Percentiles rank a stretch among this genome's conserved stretches.
These are phyloP conservation scores for Paraglomus occultum DNA, from an alignment of 192 early-diverging fungal genomes.

Conservation along the genomic window DNA sequence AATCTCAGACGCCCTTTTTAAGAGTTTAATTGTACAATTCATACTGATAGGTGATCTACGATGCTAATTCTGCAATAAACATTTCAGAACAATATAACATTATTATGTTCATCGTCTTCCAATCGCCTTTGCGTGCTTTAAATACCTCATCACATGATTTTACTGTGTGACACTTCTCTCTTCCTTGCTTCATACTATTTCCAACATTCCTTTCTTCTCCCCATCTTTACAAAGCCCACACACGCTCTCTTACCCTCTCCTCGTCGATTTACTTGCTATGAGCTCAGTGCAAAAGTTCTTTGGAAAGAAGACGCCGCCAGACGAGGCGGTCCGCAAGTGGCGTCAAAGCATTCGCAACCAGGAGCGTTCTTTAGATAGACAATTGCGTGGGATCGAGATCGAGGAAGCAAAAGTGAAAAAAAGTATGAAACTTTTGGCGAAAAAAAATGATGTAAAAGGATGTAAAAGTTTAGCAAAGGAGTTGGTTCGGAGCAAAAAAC, in stretches of 20 bases:
- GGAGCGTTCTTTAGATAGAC: slow-evolving; percentile 84
- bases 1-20: no score
- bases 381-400: slow-evolving; percentile 71
- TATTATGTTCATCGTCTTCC: no score
- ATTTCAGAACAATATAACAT: no score
- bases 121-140: no score
- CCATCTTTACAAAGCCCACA: no score
- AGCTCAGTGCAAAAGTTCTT: slow-evolving; percentile 55
- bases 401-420: slow-evolving; percentile 83
- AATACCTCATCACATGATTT: no score
- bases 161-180: no score
- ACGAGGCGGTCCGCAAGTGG: slow-evolving; percentile 90
- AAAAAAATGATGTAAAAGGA: slow-evolving; percentile 73
- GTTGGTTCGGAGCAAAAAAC: slow-evolving; percentile 73
- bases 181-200: no score
- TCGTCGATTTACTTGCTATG: slow-evolving; percentile 8
- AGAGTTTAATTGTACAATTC: no score
- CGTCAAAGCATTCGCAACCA: slow-evolving; percentile 75
- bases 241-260: not conserved
- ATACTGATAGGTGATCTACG: no score
- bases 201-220: no score
- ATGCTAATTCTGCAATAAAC: no score
- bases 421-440: slow-evolving; percentile 81
- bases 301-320: slow-evolving; percentile 55
- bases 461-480: slow-evolving; percentile 82